Evolutionary conservation across 192 early-diverging fungal genomes (phyloP), one percentile per base, ranked within the genome.

Genomic region (Coemansia brasiliensis): DNA sequence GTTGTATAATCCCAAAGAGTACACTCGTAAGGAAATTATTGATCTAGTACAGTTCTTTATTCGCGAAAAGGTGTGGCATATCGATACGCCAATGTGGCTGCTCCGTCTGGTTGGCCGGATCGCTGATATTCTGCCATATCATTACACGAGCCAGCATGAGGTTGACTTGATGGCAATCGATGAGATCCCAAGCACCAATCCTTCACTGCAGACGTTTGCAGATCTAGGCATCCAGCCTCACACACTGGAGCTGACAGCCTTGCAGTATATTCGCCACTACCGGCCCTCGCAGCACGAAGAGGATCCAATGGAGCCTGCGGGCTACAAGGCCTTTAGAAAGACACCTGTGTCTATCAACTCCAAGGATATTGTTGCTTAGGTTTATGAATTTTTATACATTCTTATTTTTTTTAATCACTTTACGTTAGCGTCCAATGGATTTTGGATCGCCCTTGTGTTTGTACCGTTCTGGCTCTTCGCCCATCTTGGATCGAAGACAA

Each of bases 161-260:
- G 83, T 96, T 50, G 92, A 94, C 56, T 79, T 86, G 66, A 83
- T 92, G 84, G 80, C 67, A 50, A 79, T 93, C 52, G 83, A 88
- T 69, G 92, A 92, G 61, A 72, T 78, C 41, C 79, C 87, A 17
- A 84, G 82, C 67, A 63, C 51, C 37, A 41, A 71, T n/a, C 74
- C 83, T 42, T 82, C 69, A 27, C 83, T 89, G 52, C 83, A 88
- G 61, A 94, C 90, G 24, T 95, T 96, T 72, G 84, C 82, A 18
- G 92, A 98, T 51, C 83, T 95, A 32, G 86, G 87, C 38, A 88
- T 98, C 60, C 74, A 88, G 60, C 94, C 93, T 5, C 82, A 84
- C 35, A 84, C 81, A 9, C 82, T 95, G 20, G 94, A 96, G 69
- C 81, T 90, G 25, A 84, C 85, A 39, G 88, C 92, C 59, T 82